Evolutionary conservation across 106 monocot genomes (phyloP), one percentile per base, ranked within the genome.

Genomic region (Triglochin maritima): DNA sequence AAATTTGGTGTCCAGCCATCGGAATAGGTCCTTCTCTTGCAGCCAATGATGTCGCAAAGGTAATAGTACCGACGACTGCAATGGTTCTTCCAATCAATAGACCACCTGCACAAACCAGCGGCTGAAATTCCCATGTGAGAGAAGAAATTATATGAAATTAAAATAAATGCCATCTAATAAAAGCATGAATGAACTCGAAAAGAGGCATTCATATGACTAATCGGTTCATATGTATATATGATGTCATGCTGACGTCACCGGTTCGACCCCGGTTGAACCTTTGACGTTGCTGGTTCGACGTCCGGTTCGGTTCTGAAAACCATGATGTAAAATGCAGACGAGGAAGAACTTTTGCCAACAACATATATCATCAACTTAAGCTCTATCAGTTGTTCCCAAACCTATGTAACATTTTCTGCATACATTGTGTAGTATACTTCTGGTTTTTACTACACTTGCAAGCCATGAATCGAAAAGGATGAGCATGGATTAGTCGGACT

Each of bases 1-100:
- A 96, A 56, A 96, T 88, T 66, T 96, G 80, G 14, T 96, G 86
- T 52, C 83, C 96, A 29, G 96, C 96, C 96, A 96, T 96, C 12
- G 81, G 78, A 70, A 91, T 50, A 62, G 96, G 78, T 53, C 96
- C 91, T 77, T 78, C 73, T 61, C 80, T 72, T 59, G 96, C 91
- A 57, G 91, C 96, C 79, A 98, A 44, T 7, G 96, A 98, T 44
- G 96, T 91, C 56, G 82, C 67, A 14, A 98, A 54, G 46, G 96
- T 91, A 80, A 86, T 86, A 42, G 91, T 98, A 43, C 86, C 53
- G 59, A 88, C 78, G 49, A 84, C 84, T 16, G 96, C 88, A 71
- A 91, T 55, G 44, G 91, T 91, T 80, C 91, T 78, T 63, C 75
- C 86, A 62, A 91, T 82, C 64, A 98, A 73, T 51, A 98, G 86